Base-by-base conservation (phyloP, 2,329 filamentous ascomycete genomes). In the Clonostachys sp. region DNA sequence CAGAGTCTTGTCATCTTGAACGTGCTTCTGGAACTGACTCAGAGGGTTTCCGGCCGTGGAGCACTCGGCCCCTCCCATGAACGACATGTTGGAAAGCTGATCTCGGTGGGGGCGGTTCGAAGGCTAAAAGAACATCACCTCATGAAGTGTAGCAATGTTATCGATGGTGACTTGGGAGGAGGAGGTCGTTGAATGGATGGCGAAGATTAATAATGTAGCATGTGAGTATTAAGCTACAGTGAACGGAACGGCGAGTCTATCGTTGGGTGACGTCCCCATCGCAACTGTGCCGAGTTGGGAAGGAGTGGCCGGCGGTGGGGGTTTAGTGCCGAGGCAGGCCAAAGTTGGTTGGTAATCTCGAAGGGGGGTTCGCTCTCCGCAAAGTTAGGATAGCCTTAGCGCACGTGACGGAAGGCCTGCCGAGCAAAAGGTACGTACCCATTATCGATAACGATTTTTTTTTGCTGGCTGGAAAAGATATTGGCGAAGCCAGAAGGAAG, bases 11-110 rank as follows among this genome's bases (percentile, higher is more conserved):
- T 99, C 94, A 78, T 95, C 90, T 63, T 95, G 89, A 48, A 94
- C 89, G 68, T 96, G 91, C 71, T 99, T 99, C 54, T 91, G 90
- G 67, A 99, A 95, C 75, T 97, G 94, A 64, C 89, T 92, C 60
- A 99, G 84, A 49, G 95, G 94, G 69, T 99, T 99, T 62, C 87
- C 90, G 55, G 89, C 91, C 52, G 94, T 95, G 48, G 92, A 97
- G 78, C 94, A 99, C 74, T 97, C 94, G 58, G 92, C 88, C 67
- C 89, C 89, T 70, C 90, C 89, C 60, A 97, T 80, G 68, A 99
- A 97, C 47, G 92, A 96, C 92, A 99, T 97, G 56, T 52, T 74
- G 24, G 24, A 30, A 30, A 30, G 24, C 24, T 30, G 24, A 30
- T 30, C 24, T 30, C 24, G 41, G 42, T 20, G 41, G 40, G 46